Conservation (phyloP, 2,329 filamentous ascomycete species). For the Tolypocladium tundrense region DNA sequence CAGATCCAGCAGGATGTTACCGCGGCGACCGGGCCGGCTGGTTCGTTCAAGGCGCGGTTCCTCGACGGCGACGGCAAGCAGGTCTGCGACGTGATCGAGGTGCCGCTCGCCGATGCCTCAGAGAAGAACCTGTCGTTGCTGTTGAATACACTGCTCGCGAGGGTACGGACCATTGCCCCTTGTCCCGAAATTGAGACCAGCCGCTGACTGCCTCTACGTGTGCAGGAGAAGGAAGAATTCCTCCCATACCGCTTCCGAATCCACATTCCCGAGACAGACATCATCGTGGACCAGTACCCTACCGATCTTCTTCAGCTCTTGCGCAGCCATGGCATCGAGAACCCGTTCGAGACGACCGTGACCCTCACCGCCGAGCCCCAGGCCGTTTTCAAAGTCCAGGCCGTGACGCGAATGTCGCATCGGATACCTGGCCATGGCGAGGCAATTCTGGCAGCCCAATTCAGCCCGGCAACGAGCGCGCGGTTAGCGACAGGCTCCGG, state of each 20-base stretch:
- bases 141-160: constrained; percentile 72
- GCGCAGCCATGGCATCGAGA: constrained; percentile 45
- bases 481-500: constrained; percentile 81
- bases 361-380: constrained; percentile 63
- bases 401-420: constrained; percentile 81
- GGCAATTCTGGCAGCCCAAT: constrained; percentile 76
- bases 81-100: constrained; percentile 58
- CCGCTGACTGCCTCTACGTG: background rate
- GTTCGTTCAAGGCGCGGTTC: constrained; percentile 79
- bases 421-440: constrained; percentile 86
- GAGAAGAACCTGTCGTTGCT: constrained; percentile 85
- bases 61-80: constrained; percentile 69
- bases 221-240: constrained; percentile 44
- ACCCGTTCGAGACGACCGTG: constrained; percentile 45
- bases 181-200: background rate
- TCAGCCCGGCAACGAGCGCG: constrained; percentile 68
- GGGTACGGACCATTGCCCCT: constrained; percentile 32
- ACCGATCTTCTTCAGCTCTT: constrained; percentile 43
- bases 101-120: constrained; percentile 74
- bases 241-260: constrained; percentile 53
- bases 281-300: constrained; percentile 46
- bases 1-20: constrained; percentile 66
- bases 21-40: constrained; percentile 55
- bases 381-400: constrained; percentile 86
- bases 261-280: constrained; percentile 42